Evolutionary conservation across 371 early-diverging fungal species (phyloP), one percentile per base, ranked within the genome.

Genomic region (Rhizopus microsporus): DNA sequence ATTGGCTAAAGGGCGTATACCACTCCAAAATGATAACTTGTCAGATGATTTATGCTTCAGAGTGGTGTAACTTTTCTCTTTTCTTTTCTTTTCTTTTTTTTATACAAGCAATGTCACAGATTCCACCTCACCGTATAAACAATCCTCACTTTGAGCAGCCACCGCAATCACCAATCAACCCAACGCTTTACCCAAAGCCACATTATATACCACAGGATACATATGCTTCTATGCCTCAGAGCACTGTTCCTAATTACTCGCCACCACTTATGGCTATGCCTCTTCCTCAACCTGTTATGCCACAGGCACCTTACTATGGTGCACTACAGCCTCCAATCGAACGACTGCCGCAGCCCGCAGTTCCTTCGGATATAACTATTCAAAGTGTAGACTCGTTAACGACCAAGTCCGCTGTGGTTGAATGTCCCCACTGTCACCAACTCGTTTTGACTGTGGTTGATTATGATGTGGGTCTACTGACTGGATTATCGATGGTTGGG

Each of bases 361-460:
- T 48, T 12, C n/a, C 44, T 16, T 17, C n/a, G 7, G n/a, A 10
- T n/a, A 16, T 15, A 10, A 43, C 16, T 5, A 35, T 37, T 15
- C 52, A 52, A 13, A 34, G 43, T 12, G 30, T 60, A 31, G 8
- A 17, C 0, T 16, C 46, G 10, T 16, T 65, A 8, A 56, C 30
- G 23, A 56, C 60, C 12, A 32, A 42, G 2, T 52, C 65, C 17
- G 53, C 56, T 12, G 32, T 56, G 7, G 60, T 60, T 10, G 48
- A 65, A 48, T 65, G 65, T 48, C 60, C 57, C 43, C 48, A 56
- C 46, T 65, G 65, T 30, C 45, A 40, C 8, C 65, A 57, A 10
- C 16, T 56, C 23, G 65, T 59, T 2, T 48, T 51, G 12, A 65
- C 65, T 0, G 30, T 23, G 1, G 3, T 60, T 5, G 65, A 60